A percentile compares a stretch with the other conserved stretches of the same genome.
Evolutionary conservation across 179 eudicot genomes (phyloP).

Genomic region (Nepenthes alata): DNA sequence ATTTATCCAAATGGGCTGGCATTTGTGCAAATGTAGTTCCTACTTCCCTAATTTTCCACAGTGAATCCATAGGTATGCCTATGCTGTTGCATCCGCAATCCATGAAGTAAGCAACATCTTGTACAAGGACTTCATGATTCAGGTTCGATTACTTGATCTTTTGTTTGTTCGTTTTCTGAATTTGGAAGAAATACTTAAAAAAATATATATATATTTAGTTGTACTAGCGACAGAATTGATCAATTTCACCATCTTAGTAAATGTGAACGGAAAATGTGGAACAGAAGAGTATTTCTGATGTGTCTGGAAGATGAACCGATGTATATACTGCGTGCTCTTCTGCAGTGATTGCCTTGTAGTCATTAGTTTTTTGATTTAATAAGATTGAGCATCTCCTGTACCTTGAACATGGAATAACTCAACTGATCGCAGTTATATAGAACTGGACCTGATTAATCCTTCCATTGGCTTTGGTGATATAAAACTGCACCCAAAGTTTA

Average conservation of each 20-base stretch:
- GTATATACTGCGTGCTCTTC: too few relatives aligned
- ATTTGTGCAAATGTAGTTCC: not conserved
- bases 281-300: too few relatives aligned
- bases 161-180: not conserved
- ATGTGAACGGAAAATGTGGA: too few relatives aligned
- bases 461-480: too few relatives aligned
- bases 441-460: not conserved
- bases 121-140: conserved; percentile 96
- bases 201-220: too few relatives aligned
- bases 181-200: not conserved
- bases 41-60: not conserved
- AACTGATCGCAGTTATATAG: not conserved
- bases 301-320: too few relatives aligned
- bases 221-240: too few relatives aligned
- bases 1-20: conserved; percentile 1
- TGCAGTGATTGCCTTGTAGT: too few relatives aligned
- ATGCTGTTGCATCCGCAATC: conserved; percentile 88
- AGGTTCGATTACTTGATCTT: conserved; percentile 29
- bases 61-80: conserved; percentile 64
- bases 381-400: not conserved
- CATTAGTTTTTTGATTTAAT: too few relatives aligned
- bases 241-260: too few relatives aligned
- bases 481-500: too few relatives aligned
- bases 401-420: not conserved
- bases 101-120: conserved; percentile 84